Conservation (phyloP, 805 yeast genomes). For the Scheffersomyces ergatensis region DNA sequence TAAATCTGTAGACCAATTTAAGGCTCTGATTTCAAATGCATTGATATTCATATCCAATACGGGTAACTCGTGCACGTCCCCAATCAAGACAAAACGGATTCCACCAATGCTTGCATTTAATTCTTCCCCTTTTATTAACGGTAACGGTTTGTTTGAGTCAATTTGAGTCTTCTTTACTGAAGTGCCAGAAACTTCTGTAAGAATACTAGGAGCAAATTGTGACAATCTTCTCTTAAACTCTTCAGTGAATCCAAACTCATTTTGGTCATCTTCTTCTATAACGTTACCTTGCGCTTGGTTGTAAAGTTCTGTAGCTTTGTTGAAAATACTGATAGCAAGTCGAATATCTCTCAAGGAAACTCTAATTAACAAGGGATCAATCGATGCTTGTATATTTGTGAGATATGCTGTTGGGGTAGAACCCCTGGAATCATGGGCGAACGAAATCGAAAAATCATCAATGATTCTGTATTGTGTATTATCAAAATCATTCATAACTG, state of each 20-base stretch:
- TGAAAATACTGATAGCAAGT: slow-evolving; percentile 71
- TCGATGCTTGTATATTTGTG: slow-evolving; percentile 63
- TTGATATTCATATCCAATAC: slow-evolving; percentile 72
- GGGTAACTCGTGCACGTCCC: slow-evolving; percentile 89
- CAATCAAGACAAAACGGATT: slow-evolving; percentile 75
- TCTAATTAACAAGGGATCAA: slow-evolving; percentile 79
- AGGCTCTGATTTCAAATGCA: slow-evolving; percentile 65
- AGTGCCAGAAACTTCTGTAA: slow-evolving; percentile 40
- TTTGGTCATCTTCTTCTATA: slow-evolving; percentile 14
- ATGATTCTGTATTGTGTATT: slow-evolving; percentile 65
- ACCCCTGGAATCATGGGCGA: slow-evolving; percentile 69
- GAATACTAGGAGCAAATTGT: slow-evolving; percentile 67
- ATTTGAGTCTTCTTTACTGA: slow-evolving; percentile 10
- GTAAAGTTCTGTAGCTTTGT: slow-evolving; percentile 63
- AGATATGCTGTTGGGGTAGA: slow-evolving; percentile 57
- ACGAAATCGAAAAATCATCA: slow-evolving; percentile 83
- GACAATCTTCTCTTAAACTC: slow-evolving; percentile 61
- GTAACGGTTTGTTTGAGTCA: slow-evolving; percentile 23
- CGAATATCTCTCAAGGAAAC: slow-evolving; percentile 84
- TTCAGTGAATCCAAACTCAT: slow-evolving; percentile 49
- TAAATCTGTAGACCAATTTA: slow-evolving; percentile 85
- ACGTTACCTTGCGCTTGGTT: slow-evolving; percentile 17
- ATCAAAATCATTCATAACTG: slow-evolving; percentile 69
- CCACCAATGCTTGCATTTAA: slow-evolving; percentile 70
- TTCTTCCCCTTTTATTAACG: slow-evolving; percentile 66